Conservation (phyloP, 2,329 filamentous ascomycete species). For the Aspergillus candidus region DNA sequence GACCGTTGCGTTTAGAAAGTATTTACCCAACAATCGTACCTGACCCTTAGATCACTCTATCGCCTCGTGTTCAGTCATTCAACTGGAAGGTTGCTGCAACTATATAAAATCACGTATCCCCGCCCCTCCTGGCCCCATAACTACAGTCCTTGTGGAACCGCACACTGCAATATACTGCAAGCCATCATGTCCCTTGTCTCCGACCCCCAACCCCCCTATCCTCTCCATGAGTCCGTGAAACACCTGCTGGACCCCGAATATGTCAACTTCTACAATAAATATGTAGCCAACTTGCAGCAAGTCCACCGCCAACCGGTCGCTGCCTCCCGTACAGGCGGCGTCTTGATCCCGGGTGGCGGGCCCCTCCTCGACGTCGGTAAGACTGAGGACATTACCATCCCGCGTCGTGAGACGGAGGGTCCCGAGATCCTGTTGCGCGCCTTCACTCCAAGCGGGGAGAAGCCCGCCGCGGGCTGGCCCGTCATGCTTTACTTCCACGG, state of each 20-base stretch:
- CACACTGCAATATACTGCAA: too few species aligned
- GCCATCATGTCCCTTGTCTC: conserved; percentile 13
- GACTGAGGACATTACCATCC: conserved; percentile 40
- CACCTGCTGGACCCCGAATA: conserved; percentile 47
- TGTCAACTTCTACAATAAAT: conserved; percentile 48
- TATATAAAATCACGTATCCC: too few species aligned
- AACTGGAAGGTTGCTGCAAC: too few species aligned
- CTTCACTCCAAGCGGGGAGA: conserved; percentile 46
- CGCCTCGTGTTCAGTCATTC: too few species aligned
- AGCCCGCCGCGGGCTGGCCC: conserved; percentile 48
- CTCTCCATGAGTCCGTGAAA: conserved; percentile 44
- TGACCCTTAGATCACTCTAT: too few species aligned
- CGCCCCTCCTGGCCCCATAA: too few species aligned
- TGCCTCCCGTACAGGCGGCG: conserved; percentile 46
- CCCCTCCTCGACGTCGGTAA: conserved; percentile 45
- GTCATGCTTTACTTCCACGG: conserved; percentile 54
- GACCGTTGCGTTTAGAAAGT: too few species aligned
- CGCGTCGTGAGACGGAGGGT: conserved; percentile 42
- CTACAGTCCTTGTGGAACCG: too few species aligned
- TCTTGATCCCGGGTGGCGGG: conserved; percentile 49
- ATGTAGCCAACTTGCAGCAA: conserved; percentile 47
- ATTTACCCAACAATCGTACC: too few species aligned
- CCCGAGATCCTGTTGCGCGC: conserved; percentile 45
- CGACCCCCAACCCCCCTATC: conserved; percentile 37
- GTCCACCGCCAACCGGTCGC: conserved; percentile 51